These are phyloP conservation scores for Fomitiporia mediterranea DNA, from an alignment of 1,284 basidiomycete species.

Conservation along the genomic window DNA sequence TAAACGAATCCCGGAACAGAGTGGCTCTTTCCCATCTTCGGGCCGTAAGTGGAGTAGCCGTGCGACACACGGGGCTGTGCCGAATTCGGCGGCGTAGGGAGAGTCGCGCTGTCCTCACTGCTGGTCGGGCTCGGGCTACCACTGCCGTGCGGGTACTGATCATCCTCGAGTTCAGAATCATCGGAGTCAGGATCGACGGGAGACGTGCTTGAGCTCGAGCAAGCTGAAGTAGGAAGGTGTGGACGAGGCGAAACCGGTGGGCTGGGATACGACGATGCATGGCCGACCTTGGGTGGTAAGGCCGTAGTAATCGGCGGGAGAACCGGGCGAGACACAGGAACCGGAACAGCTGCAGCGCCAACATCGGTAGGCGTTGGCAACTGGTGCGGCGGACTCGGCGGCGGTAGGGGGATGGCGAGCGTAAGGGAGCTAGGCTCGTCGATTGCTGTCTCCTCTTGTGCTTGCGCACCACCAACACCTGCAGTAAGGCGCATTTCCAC, in stretches of 20 bases:
- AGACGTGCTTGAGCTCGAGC: neutral
- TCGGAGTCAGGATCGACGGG: conserved; percentile 3
- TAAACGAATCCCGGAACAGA: neutral
- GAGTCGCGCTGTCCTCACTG: conserved; percentile 10
- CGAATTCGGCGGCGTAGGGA: conserved; percentile 10
- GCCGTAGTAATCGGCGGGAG: conserved; percentile 5
- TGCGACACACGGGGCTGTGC: neutral
- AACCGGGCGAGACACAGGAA: neutral
- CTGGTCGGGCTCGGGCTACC: conserved; percentile 1
- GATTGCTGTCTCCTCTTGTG: neutral
- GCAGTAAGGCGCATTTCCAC: conserved; percentile 5
- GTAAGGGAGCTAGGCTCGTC: neutral
- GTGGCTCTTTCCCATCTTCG: conserved; percentile 11
- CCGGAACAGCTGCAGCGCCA: conserved; percentile 1
- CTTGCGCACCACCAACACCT: conserved; percentile 13
- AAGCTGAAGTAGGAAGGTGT: neutral
- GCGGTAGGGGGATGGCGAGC: neutral
- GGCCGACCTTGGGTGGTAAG: neutral
- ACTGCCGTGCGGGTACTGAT: neutral
- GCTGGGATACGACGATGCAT: conserved; percentile 2
- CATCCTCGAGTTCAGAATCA: conserved; percentile 1
- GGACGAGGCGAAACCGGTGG: neutral
- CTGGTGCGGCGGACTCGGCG: neutral
- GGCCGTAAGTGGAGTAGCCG: neutral
- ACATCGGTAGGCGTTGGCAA: conserved; percentile 18